These are phyloP conservation scores for Apiotrichum gamsii DNA, from an alignment of 1,284 basidiomycete genomes.

Conservation along the genomic window DNA sequence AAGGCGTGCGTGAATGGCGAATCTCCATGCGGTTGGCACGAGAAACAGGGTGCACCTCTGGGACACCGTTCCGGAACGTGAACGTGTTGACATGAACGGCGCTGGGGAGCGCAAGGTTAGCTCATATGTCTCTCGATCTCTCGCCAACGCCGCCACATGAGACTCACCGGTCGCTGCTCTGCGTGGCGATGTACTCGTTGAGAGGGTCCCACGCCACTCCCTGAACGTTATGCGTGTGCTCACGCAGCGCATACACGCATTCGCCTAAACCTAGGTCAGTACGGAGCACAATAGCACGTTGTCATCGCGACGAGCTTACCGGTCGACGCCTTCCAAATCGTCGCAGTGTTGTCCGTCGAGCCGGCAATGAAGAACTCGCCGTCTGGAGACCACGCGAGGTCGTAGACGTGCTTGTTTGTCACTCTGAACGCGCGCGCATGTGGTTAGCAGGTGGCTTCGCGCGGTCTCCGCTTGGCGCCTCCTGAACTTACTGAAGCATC, in stretches of 20 bases:
- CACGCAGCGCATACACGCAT: constrained; percentile 48
- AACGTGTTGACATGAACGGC: constrained; percentile 84
- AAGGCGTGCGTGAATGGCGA: constrained; percentile 46
- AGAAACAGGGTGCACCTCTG: constrained; percentile 65
- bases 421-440: too few relatives aligned
- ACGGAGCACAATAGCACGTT: too few relatives aligned
- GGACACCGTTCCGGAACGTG: constrained; percentile 64
- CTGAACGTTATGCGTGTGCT: constrained; percentile 90
- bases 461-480: background rate
- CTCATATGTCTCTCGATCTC: too few relatives aligned
- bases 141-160: too few relatives aligned
- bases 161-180: constrained; percentile 74
- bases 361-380: constrained; percentile 90
- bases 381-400: constrained; percentile 93
- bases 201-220: constrained; percentile 95
- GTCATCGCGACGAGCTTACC: too few relatives aligned
- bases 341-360: constrained; percentile 89
- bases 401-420: constrained; percentile 91
- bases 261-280: constrained; percentile 38
- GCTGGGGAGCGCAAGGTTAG: constrained; percentile 32
- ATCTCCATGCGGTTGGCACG: constrained; percentile 45
- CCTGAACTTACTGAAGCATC: constrained; percentile 64
- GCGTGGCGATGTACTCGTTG: constrained; percentile 90
- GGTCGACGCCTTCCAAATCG: constrained; percentile 43
- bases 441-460: background rate